Evolutionary conservation across 2,329 filamentous ascomycete genomes (phyloP), one percentile per base, ranked within the genome.

Genomic region (Trematosphaeria pertusa): DNA sequence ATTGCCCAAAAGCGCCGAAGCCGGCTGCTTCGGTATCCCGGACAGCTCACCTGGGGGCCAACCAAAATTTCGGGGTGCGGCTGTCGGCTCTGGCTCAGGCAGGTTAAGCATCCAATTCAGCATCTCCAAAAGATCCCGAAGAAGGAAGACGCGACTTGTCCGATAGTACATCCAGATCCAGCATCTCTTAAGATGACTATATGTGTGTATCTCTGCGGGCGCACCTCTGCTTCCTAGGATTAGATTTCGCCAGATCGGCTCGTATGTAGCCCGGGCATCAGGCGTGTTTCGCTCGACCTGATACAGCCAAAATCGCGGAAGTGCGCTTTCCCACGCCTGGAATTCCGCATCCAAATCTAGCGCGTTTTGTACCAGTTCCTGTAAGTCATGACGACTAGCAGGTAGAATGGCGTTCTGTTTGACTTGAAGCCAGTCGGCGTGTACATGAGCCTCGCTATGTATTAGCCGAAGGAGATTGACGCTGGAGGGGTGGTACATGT

Each of bases 81-180:
- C 34, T 18, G 48, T 41, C 10, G 37, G n/a, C 3, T 8, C 31
- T 6, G 42, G 40, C 17, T 59, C 59, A 3, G 61, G 61, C 1
- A 67, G 42, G 9, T 52, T 49, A 15, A 64, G 54, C 58, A 66
- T 64, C 62, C 62, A 67, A 19, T 66, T 67, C 9, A 69, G 41
- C 1, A 70, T 61, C 40, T 68, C 66, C 1, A 68, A 46, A 7
- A 59, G 30, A 18, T 67, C 66, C 14, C 65, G 61, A 2, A 65
- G 47, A 3, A 69, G 39, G 24, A 67, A 62, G 7, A 67, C 52
- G 11, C 62, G 54, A 24, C 46, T 59, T 1, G 62, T 65, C n/a
- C 64, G 61, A 40, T 60, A 69, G 47, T 64, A 68, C 11, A 52
- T 58, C 62, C 64, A 68, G 0, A 62, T 50, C 56, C 61, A 69